A percentile compares a stretch with the other conserved stretches of the same genome.
Conservation (phyloP, 202 grass and related monocot genomes). For the Eragrostis tef region DNA sequence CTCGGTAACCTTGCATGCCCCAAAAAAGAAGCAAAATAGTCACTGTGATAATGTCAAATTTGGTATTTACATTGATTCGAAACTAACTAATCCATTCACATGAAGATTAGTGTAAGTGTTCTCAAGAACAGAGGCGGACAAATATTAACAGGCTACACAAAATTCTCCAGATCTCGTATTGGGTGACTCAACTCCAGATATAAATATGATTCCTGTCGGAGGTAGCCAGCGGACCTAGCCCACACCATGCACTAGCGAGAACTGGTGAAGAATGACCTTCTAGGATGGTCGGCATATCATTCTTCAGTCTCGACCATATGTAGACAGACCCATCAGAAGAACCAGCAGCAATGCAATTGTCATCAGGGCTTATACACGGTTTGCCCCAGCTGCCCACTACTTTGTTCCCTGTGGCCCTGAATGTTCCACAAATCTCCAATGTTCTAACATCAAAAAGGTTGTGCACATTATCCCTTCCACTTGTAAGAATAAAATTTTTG, state of each 20-base stretch:
- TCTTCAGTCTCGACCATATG: conserved; percentile 76
- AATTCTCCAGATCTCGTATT: conserved; percentile 34
- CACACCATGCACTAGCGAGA: conserved; percentile 77
- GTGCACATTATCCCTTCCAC: conserved; percentile 81
- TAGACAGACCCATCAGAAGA: conserved; percentile 79
- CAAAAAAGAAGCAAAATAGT: background rate
- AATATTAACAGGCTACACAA: conserved; percentile 29
- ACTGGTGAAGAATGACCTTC: conserved; percentile 70
- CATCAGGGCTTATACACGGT: conserved; percentile 85
- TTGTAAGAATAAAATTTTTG: conserved; percentile 80
- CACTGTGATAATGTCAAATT: conserved; percentile 30
- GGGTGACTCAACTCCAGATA: conserved; percentile 72
- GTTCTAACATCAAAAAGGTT: conserved; percentile 92
- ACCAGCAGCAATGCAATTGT: conserved; percentile 72
- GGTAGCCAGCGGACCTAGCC: conserved; percentile 66
- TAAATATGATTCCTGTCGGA: conserved; percentile 88
- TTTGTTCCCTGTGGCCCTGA: conserved; percentile 62
- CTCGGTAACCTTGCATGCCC: conserved; percentile 2
- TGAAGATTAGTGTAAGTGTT: conserved; percentile 31
- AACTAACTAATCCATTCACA: conserved; percentile 42
- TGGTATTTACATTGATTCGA: conserved; percentile 46
- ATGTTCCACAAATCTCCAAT: conserved; percentile 84
- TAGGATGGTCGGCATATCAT: conserved; percentile 58
- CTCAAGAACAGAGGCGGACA: background rate
- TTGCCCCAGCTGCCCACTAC: conserved; percentile 67